These are phyloP conservation scores for Pedinophyceae sp. DNA, from an alignment of 139 green algal genomes.

Conservation along the genomic window DNA sequence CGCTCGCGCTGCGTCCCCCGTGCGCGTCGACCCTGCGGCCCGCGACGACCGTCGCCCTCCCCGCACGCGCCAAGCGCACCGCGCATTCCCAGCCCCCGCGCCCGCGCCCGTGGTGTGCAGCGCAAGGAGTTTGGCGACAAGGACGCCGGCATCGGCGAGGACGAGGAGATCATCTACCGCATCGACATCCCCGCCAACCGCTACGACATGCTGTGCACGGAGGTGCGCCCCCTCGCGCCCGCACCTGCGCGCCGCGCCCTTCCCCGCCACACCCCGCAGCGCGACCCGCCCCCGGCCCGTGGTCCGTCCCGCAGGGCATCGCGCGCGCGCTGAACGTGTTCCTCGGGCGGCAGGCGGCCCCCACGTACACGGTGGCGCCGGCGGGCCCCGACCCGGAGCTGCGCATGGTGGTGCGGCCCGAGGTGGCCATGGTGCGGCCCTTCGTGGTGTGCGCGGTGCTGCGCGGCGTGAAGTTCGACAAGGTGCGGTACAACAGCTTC, in stretches of 20 bases:
- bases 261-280: too few relatives aligned
- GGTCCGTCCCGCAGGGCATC: too few relatives aligned
- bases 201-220: slow-evolving; percentile 98
- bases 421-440: slow-evolving; percentile 84
- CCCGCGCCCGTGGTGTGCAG: too few relatives aligned
- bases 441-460: slow-evolving; percentile 92
- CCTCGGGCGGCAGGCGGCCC: slow-evolving; percentile 28
- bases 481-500: slow-evolving; percentile 77
- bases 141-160: neutral
- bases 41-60: too few relatives aligned
- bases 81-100: too few relatives aligned
- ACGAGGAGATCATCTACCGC: slow-evolving; percentile 80
- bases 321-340: slow-evolving; percentile 92
- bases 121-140: slow-evolving; percentile 55
- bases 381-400: slow-evolving; percentile 33
- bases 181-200: slow-evolving; percentile 99
- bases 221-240: too few relatives aligned
- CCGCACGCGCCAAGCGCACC: too few relatives aligned
- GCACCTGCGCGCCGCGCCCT: too few relatives aligned
- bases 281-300: too few relatives aligned
- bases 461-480: slow-evolving; percentile 71
- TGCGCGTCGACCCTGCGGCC: too few relatives aligned
- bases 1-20: too few relatives aligned
- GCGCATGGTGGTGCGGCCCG: slow-evolving; percentile 54
- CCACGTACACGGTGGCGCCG: slow-evolving; percentile 47